phyloP scores from a whole-genome alignment of 2,329 filamentous ascomycete genomes.

The Chaetomium sp. region DNA sequence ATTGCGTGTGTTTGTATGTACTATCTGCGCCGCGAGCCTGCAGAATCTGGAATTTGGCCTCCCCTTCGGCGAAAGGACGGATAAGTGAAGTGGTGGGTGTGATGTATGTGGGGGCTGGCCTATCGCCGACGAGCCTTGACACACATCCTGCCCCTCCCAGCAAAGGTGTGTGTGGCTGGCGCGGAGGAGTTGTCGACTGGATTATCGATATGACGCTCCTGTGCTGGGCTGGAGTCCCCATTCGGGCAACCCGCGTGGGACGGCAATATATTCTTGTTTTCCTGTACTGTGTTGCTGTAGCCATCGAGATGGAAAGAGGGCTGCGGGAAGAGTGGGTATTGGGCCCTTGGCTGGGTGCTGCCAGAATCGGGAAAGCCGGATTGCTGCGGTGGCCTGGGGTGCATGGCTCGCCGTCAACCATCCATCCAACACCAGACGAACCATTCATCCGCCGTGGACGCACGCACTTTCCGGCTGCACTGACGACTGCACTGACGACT shows the following conservation, averaged over 20 bases:
- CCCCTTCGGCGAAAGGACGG: no score
- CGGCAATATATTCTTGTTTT: background rate
- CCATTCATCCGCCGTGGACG: background rate
- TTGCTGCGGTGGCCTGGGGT: background rate
- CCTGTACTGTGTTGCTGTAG: background rate
- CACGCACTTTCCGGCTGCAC: background rate
- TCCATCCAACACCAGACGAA: background rate
- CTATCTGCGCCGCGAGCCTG: no score
- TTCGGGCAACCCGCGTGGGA: conserved; percentile 9
- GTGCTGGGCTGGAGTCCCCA: conserved; percentile 1
- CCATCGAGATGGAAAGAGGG: background rate
- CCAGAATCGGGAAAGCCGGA: conserved; percentile 4
- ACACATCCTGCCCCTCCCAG: background rate
- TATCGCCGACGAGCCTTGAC: no score
- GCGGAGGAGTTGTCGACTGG: background rate
- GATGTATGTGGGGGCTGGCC: no score
- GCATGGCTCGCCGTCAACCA: background rate
- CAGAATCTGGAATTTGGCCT: no score
- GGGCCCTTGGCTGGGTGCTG: no score
- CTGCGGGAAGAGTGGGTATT: background rate
- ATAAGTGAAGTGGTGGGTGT: no score
- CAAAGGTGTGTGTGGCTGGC: background rate
- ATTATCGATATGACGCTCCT: conserved; percentile 1
- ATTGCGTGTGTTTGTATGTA: no score
- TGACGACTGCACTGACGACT: background rate